Percentiles rank a stretch among this genome's conserved stretches.
phyloP scores from a whole-genome alignment of 2,329 filamentous ascomycete genomes.

The Colletotrichum sp. region DNA sequence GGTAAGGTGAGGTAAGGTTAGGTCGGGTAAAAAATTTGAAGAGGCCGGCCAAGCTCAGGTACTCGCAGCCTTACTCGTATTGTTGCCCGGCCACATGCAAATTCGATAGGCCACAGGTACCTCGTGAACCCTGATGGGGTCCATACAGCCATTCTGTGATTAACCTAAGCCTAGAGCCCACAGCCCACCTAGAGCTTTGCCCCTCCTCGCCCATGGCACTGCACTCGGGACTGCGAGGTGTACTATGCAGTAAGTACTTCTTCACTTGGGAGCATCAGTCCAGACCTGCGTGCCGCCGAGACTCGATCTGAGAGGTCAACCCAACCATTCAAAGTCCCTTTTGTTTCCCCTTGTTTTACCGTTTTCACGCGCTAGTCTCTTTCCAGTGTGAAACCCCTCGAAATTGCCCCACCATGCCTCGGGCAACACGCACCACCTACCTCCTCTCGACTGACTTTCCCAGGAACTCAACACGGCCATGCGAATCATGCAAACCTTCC shows the following conservation, averaged over 20 bases:
- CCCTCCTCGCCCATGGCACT: background rate
- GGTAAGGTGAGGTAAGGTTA: conserved; percentile 7
- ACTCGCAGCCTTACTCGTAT: background rate
- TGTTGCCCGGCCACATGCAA: background rate
- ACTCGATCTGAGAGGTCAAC: conserved; percentile 11
- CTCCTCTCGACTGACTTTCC: background rate
- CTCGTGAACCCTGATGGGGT: background rate
- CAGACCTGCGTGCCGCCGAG: conserved; percentile 8
- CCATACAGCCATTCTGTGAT: background rate
- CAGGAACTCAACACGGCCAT: background rate
- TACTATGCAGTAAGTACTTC: too few relatives aligned
- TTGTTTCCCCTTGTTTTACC: conserved; percentile 19
- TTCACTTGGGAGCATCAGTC: background rate
- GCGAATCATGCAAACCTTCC: conserved; percentile 3
- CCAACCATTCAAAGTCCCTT: background rate
- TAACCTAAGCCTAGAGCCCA: background rate
- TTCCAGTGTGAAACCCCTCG: conserved; percentile 20
- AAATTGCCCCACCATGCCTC: conserved; percentile 18
- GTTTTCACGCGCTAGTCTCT: conserved; percentile 15
- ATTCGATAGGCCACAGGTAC: conserved; percentile 4
- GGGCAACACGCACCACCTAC: background rate
- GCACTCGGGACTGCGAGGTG: background rate
- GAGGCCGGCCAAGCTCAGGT: background rate
- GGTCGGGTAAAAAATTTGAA: background rate
- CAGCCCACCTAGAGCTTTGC: background rate